Percentiles rank a stretch among this genome's conserved stretches.
phyloP scores from a whole-genome alignment of 2,329 filamentous ascomycete species.

The Fusarium sp. region DNA sequence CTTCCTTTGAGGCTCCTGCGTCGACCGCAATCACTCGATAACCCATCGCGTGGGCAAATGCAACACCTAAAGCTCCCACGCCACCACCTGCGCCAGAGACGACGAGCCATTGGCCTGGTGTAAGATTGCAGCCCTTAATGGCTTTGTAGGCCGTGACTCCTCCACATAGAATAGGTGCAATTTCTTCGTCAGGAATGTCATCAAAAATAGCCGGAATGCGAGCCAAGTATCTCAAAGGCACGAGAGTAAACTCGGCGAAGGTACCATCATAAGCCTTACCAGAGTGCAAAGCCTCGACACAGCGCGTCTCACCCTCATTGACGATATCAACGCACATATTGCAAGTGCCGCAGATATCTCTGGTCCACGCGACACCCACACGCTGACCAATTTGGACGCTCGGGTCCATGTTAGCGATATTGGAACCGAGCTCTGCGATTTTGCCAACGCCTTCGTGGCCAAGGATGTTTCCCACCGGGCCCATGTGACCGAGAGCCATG shows the following conservation, averaged over 20 bases:
- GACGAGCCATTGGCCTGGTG: slow-evolving; percentile 56
- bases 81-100: slow-evolving; percentile 59
- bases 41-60: slow-evolving; percentile 60
- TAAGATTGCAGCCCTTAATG: slow-evolving; percentile 53
- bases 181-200: slow-evolving; percentile 53
- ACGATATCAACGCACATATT: slow-evolving; percentile 51
- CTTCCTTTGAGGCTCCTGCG: slow-evolving; percentile 52
- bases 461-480: slow-evolving; percentile 54
- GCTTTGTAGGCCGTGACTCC: slow-evolving; percentile 62
- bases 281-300: slow-evolving; percentile 52
- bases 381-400: slow-evolving; percentile 53
- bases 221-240: slow-evolving; percentile 54
- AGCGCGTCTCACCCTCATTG: slow-evolving; percentile 56
- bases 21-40: slow-evolving; percentile 59
- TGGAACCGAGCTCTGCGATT: slow-evolving; percentile 56
- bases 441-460: slow-evolving; percentile 64
- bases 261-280: slow-evolving; percentile 56
- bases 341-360: slow-evolving; percentile 56
- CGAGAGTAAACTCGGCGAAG: slow-evolving; percentile 58
- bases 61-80: slow-evolving; percentile 57
- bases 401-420: slow-evolving; percentile 46
- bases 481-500: slow-evolving; percentile 57
- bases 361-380: slow-evolving; percentile 58
- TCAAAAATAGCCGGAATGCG: slow-evolving; percentile 41
- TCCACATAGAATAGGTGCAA: slow-evolving; percentile 60